Base-by-base conservation (phyloP, 2,329 filamentous ascomycete genomes). In the Didymellaceae sp. region DNA sequence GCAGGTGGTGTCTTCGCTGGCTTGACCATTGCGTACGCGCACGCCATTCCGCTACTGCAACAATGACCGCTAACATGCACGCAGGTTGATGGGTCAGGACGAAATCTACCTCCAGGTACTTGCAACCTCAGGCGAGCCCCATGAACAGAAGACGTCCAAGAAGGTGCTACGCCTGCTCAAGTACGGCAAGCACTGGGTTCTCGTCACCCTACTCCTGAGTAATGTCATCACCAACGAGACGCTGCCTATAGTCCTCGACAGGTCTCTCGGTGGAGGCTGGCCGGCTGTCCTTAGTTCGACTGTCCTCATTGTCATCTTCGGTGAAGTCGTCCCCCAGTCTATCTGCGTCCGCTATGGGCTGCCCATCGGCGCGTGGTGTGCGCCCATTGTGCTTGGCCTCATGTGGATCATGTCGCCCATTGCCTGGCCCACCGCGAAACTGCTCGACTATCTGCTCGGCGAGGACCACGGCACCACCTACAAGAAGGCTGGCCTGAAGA, bases 201-300 rank as follows among this genome's bases (percentile, higher is more conserved):
- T 99, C 49, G 94, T 99, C 45, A 97, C 94, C 2, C 78, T 99
- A 20, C 82, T 99, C 6, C 80, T 99, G 47, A 91, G 91, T 73
- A 99, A 99, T 73, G 94, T 99, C 68, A 95, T 99, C 65, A 96
- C 95, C 59, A 97, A 99, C 74, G 94, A 97, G 76, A 95, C 93
- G 2, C 63, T 72, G 42, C 94, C 94, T 21, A 96, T 99, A 55
- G 90, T 99, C 9, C 83, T 99, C 42, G 94, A 99, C 75, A 83
- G 94, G 48, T 96, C 91, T 48, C 83, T 99, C 14, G 94, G 94
- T 22, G 94, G 94, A 60, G 94, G 94, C 58, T 92, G 95, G 80
- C 92, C 93, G 54, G 94, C 94, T 54, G 91, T 97, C 17, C 82
- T 97, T 43, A 91, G 92, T 65, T 95, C 91, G 78, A 99, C 94